Percentiles rank a stretch among this genome's conserved stretches.
Conservation (phyloP, 2,329 filamentous ascomycete genomes). For the Westerdykella aurantiaca region DNA sequence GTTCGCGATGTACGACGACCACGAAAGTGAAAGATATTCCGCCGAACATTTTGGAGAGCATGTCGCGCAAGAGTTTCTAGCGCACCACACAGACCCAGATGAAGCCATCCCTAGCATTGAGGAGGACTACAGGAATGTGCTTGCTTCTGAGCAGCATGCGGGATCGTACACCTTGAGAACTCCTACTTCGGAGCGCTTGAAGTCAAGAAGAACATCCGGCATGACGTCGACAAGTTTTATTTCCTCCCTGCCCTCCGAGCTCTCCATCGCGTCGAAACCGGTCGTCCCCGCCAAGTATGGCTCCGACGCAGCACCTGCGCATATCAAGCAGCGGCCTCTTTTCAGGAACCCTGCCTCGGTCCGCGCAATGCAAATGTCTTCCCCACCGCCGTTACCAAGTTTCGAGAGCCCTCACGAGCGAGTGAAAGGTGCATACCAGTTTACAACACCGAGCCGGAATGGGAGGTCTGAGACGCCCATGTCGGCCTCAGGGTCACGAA, state of each 20-base stretch:
- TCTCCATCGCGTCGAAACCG: conserved; percentile 29
- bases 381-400: conserved; percentile 39
- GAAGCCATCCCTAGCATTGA: conserved; percentile 29
- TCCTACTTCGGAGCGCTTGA: conserved; percentile 11
- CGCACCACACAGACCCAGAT: conserved; percentile 13
- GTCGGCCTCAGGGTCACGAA: conserved; percentile 22
- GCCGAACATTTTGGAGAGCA: no score
- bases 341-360: conserved; percentile 67
- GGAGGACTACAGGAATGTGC: conserved; percentile 15
- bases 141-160: conserved; percentile 19
- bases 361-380: conserved; percentile 66
- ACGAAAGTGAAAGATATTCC: no score
- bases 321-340: conserved; percentile 55
- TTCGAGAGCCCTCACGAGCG: conserved; percentile 28
- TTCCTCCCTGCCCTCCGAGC: conserved; percentile 36
- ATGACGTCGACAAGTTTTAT: conserved; percentile 30
- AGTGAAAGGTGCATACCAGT: conserved; percentile 27
- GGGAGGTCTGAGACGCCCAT: conserved; percentile 24
- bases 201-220: conserved; percentile 24
- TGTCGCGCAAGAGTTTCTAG: no score
- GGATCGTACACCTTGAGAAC: conserved; percentile 30
- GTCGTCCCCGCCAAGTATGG: conserved; percentile 18
- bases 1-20: no score
- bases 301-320: conserved; percentile 45
- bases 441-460: conserved; percentile 28